These are phyloP conservation scores for Coccomyxa subellipsoidea DNA, from an alignment of 163 green algal species.

Conservation along the genomic window DNA sequence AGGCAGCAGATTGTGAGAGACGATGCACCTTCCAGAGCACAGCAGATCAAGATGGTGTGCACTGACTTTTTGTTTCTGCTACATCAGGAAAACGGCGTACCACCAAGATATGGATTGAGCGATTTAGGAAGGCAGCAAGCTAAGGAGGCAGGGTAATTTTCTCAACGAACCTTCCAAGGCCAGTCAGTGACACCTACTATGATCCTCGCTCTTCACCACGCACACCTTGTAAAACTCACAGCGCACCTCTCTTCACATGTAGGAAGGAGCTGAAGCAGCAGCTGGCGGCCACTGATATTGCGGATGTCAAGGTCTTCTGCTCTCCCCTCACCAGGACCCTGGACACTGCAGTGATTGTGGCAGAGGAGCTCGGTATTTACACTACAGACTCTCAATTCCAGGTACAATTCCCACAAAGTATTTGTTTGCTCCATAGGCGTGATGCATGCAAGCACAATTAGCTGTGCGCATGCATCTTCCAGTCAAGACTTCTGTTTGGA, in stretches of 20 bases:
- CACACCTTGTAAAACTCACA: background rate
- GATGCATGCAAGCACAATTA: background rate
- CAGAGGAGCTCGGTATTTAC: background rate
- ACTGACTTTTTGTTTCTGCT: background rate
- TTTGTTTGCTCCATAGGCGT: too few relatives aligned
- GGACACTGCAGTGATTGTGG: background rate
- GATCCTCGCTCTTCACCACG: too few relatives aligned
- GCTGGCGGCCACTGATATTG: background rate
- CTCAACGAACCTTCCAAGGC: too few relatives aligned
- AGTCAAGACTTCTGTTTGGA: too few relatives aligned
- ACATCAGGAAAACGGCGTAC: background rate
- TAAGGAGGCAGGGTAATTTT: background rate
- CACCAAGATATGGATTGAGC: background rate
- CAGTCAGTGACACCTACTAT: too few relatives aligned
- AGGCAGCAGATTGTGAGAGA: too few relatives aligned
- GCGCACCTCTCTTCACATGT: background rate
- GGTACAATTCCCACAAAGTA: background rate
- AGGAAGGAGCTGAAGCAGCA: conserved; percentile 1
- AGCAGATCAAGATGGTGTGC: background rate
- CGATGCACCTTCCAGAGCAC: background rate
- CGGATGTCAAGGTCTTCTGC: background rate
- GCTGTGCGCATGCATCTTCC: background rate
- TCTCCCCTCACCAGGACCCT: background rate
- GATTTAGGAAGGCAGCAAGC: background rate
- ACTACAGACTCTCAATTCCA: background rate